phyloP scores from a whole-genome alignment of 148 eudicot genomes.

The Persicaria maculosa region DNA sequence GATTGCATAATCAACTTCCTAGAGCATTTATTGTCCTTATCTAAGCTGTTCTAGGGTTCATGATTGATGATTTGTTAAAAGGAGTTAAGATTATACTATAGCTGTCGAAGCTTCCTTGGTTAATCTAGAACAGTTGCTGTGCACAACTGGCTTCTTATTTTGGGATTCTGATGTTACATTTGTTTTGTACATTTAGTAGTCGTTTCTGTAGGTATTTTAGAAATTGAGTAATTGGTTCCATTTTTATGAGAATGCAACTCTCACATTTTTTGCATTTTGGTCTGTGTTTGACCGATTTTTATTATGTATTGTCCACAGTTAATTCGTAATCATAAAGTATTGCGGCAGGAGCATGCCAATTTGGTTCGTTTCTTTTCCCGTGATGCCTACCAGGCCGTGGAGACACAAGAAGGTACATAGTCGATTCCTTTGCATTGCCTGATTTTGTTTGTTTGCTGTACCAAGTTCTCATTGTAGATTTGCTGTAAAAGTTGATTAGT shows the following conservation, averaged over 20 bases:
- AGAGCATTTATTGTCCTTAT: neutral
- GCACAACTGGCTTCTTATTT: neutral
- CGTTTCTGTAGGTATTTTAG: neutral
- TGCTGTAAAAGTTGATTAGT: neutral
- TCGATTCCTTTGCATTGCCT: neutral
- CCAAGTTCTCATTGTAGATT: neutral
- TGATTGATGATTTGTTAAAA: neutral
- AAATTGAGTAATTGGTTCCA: neutral
- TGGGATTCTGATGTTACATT: neutral
- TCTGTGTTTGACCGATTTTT: neutral
- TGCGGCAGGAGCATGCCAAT: conserved; percentile 34
- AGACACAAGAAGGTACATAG: conserved; percentile 40
- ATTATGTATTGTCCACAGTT: conserved; percentile 27
- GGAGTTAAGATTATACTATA: neutral
- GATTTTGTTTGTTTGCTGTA: neutral
- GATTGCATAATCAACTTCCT: neutral
- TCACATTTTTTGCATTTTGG: neutral
- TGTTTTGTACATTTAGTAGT: neutral
- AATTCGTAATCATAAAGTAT: conserved; percentile 24
- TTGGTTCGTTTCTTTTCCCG: conserved; percentile 51
- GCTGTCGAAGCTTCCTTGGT: neutral
- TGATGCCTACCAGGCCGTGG: conserved; percentile 23
- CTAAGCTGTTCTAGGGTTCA: neutral
- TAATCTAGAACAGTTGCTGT: neutral
- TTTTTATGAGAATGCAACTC: neutral